phyloP scores from a whole-genome alignment of 768 basidiomycete genomes.

The Cystofilobasidium ferigula region DNA sequence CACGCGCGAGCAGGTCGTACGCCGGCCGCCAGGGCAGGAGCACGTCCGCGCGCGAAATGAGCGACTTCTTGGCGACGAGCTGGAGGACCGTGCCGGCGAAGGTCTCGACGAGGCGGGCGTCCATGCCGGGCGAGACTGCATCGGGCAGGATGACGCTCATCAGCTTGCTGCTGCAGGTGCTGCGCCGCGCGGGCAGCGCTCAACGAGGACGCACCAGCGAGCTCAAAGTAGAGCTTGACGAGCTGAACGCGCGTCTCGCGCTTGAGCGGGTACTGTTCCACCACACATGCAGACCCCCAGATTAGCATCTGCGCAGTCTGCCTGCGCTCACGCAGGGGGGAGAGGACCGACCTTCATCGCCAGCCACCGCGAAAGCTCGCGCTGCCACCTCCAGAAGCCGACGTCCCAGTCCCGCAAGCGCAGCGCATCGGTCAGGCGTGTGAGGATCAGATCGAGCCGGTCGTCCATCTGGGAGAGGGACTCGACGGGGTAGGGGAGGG shows the following conservation, averaged over 20 bases:
- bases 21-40: slow-evolving; percentile 73
- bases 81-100: slow-evolving; percentile 51
- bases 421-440: slow-evolving; percentile 55
- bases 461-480: slow-evolving; percentile 62
- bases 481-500: slow-evolving; percentile 65
- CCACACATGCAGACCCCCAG: slow-evolving; percentile 46
- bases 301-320: slow-evolving; percentile 42
- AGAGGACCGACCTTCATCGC: slow-evolving; percentile 23
- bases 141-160: too few relatives aligned
- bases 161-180: too few relatives aligned
- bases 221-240: slow-evolving; percentile 65
- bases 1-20: slow-evolving; percentile 51
- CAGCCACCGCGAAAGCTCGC: slow-evolving; percentile 14
- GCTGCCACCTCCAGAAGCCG: slow-evolving; percentile 65
- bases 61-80: slow-evolving; percentile 47
- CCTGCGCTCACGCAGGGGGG: background rate
- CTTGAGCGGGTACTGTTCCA: slow-evolving; percentile 73
- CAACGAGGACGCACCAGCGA: slow-evolving; percentile 41
- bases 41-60: slow-evolving; percentile 54
- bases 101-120: slow-evolving; percentile 55
- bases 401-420: slow-evolving; percentile 73
- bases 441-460: slow-evolving; percentile 62
- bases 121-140: slow-evolving; percentile 51
- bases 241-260: slow-evolving; percentile 62
- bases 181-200: too few relatives aligned